These are phyloP conservation scores for Aphanomyces cochlioides DNA, from an alignment of 352 stramenopile genomes.

Conservation along the genomic window DNA sequence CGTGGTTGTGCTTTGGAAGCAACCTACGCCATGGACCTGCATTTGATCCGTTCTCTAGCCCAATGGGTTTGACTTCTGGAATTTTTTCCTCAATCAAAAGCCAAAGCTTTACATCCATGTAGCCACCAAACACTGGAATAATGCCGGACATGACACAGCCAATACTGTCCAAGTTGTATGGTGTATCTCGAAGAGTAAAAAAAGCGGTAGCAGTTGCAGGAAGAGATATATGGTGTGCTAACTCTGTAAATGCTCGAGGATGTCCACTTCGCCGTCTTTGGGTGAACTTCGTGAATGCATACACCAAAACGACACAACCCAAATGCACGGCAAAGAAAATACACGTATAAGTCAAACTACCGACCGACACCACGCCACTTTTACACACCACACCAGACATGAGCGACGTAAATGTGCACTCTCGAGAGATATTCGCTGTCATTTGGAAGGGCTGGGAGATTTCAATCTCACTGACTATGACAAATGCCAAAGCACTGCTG, in stretches of 20 bases:
- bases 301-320: neutral
- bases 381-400: neutral
- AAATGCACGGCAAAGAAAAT: neutral
- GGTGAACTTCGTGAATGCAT: neutral
- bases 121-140: neutral
- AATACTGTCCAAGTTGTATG: conserved; percentile 2
- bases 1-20: neutral
- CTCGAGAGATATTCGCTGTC: neutral
- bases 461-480: neutral
- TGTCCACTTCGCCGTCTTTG: neutral
- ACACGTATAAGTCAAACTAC: neutral
- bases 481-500: neutral
- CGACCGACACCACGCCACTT: neutral
- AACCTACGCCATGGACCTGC: neutral
- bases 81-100: neutral
- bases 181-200: neutral
- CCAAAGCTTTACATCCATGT: neutral
- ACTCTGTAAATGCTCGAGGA: neutral
- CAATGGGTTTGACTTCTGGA: no score
- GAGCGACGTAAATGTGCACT: conserved; percentile 1
- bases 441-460: neutral
- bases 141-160: conserved; percentile 3
- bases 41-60: neutral
- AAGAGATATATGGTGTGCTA: neutral
- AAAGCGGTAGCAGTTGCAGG: neutral